These are phyloP conservation scores for Sporisorium sorghi DNA, from an alignment of 1,284 basidiomycete genomes.

Conservation along the genomic window DNA sequence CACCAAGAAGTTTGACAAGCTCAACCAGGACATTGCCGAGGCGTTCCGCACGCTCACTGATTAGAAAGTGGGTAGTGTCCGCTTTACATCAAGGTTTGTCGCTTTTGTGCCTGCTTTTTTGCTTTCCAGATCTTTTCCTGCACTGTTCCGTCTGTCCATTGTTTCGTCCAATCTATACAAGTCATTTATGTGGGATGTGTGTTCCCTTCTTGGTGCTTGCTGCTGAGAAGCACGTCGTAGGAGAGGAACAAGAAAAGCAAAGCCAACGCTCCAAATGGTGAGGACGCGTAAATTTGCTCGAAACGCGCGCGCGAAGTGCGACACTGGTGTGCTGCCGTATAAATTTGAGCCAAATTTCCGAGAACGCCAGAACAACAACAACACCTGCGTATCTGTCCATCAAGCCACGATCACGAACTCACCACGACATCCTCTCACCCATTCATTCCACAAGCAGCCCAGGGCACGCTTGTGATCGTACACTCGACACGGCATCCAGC, in stretches of 20 bases:
- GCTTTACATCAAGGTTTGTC: not conserved
- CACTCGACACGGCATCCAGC: not conserved
- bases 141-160: constrained; percentile 19
- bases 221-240: no score
- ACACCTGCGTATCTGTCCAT: constrained; percentile 9
- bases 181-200: not conserved
- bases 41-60: constrained; percentile 66
- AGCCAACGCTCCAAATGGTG: not conserved
- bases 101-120: not conserved
- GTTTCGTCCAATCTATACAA: constrained; percentile 19
- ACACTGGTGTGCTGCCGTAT: constrained; percentile 11
- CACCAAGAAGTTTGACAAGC: constrained; percentile 61
- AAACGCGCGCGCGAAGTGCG: constrained; percentile 17
- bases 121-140: constrained; percentile 5
- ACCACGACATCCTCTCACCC: not conserved
- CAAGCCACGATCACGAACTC: not conserved
- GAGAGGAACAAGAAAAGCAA: no score
- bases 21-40: constrained; percentile 65
- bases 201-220: no score
- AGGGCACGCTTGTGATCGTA: not conserved
- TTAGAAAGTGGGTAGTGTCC: constrained; percentile 15
- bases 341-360: constrained; percentile 9
- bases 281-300: constrained; percentile 34
- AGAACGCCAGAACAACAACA: constrained; percentile 18
- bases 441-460: not conserved